Base-by-base conservation (phyloP, 805 yeast genomes). In the Millerozyma miso region DNA sequence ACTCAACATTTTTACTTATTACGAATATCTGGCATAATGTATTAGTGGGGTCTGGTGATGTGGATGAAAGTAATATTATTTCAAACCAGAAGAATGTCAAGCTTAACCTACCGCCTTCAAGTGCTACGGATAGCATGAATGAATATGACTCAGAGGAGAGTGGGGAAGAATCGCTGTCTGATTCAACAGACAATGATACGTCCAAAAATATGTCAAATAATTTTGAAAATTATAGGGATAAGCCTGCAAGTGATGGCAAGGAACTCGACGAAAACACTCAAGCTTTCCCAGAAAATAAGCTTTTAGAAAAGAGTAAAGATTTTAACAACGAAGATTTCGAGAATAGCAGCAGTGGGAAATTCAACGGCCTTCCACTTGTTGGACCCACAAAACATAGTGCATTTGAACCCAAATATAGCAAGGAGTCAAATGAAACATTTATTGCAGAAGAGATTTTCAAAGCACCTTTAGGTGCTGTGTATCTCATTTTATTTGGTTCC, bases 381-480 rank as follows among this genome's bases (percentile, higher is more conserved):
- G 80, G 79, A 0, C 81, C 81, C 0, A 44, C 55, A 7, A 59
- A 69, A 7, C 83, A 80, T 53, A 57, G 66, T 3, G 79, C 83
- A 3, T 80, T 84, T 0, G 65, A 61, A n/a, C 55, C 54, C 23
- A 56, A 69, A 42, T 79, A 78, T 54, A 63, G 56, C 12, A 69
- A 74, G 16, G 67, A 65, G 5, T 48, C 71, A 1, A 71, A 69
- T 8, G 90, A 84, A 45, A 73, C 74, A 2, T 71, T 81, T 44
- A 71, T 86, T 33, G 60, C 65, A 10, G 84, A 81, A 38, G 80
- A 76, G 6, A 55, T 56, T 0, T 62, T 84, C 4, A 60, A 69
- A 35, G 87, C 86, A 0, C 91, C 93, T 0, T 44, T 85, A 16
- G 88, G 90, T 1, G 74, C 71, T 12, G 77, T 84, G 0, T 81